A percentile compares a stretch with the other conserved stretches of the same genome.
phyloP scores from a whole-genome alignment of 139 green algal genomes.

The Chlorella vulgaris region DNA sequence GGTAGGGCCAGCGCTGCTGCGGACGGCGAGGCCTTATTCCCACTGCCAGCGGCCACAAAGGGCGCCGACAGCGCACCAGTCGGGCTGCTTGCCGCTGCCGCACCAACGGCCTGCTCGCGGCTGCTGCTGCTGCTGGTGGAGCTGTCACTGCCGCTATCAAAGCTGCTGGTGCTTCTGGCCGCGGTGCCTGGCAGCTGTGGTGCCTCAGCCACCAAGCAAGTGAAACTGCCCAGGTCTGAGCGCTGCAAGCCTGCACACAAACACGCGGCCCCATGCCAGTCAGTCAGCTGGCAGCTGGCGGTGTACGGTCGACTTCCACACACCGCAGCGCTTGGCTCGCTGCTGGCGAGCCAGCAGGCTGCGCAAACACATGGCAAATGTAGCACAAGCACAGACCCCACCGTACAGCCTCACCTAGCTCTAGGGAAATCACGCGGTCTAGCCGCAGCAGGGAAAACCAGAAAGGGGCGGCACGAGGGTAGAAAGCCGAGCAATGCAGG shows the following conservation, averaged over 20 bases:
- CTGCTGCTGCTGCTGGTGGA: neutral
- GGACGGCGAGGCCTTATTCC: no score
- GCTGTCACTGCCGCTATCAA: neutral
- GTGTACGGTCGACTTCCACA: no score
- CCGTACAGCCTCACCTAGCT: no score
- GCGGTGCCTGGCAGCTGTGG: neutral
- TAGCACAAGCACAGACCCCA: no score
- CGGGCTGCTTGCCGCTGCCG: neutral
- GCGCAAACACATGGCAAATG: no score
- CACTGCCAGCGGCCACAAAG: no score
- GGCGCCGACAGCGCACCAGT: no score
- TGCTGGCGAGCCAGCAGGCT: no score
- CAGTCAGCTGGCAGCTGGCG: no score
- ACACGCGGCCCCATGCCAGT: no score
- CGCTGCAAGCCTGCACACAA: conserved; percentile 17
- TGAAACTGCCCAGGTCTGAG: neutral
- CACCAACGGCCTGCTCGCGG: neutral
- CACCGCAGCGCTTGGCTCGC: no score
- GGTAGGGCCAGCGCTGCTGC: neutral
- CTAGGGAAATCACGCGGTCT: conserved; percentile 42
- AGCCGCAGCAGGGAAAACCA: conserved; percentile 30
- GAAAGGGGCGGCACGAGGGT: conserved; percentile 12
- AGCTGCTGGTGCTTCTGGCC: neutral
- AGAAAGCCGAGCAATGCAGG: conserved; percentile 45
- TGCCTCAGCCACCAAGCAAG: conserved; percentile 1